These are phyloP conservation scores for Penicillium rolfsii DNA, from an alignment of 2,329 filamentous ascomycete genomes.

Conservation along the genomic window DNA sequence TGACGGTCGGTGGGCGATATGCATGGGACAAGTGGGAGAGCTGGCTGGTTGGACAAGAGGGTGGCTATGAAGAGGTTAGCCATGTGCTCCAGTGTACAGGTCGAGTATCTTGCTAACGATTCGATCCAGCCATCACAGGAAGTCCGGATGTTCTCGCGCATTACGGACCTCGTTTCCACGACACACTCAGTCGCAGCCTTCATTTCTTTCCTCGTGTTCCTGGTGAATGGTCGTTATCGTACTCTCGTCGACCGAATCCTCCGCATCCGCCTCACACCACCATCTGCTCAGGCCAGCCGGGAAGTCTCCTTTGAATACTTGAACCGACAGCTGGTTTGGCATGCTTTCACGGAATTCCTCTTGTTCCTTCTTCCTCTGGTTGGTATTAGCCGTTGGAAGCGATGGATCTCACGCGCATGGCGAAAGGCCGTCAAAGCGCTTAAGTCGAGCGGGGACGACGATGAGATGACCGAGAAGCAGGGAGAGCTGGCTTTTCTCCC, in stretches of 20 bases:
- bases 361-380: slow-evolving; percentile 96
- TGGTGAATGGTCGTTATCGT: slow-evolving; percentile 86
- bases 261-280: slow-evolving; percentile 80
- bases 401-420: slow-evolving; percentile 88
- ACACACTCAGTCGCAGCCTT: slow-evolving; percentile 81
- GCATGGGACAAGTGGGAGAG: slow-evolving; percentile 91
- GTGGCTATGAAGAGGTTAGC: slow-evolving; percentile 66
- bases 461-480: slow-evolving; percentile 54
- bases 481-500: slow-evolving; percentile 86
- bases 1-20: slow-evolving; percentile 87
- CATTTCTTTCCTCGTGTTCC: slow-evolving; percentile 83
- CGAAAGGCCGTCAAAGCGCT: slow-evolving; percentile 73
- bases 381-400: slow-evolving; percentile 87
- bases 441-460: slow-evolving; percentile 51
- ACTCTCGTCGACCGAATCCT: slow-evolving; percentile 86
- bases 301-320: slow-evolving; percentile 98
- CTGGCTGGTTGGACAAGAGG: slow-evolving; percentile 76
- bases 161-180: slow-evolving; percentile 71
- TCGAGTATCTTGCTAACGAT: slow-evolving; percentile 19
- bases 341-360: slow-evolving; percentile 99
- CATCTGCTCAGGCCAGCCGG: slow-evolving; percentile 79
- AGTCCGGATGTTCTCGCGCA: slow-evolving; percentile 62
- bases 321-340: slow-evolving; percentile 97
- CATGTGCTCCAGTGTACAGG: slow-evolving; percentile 7
- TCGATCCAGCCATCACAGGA: slow-evolving; percentile 49